A percentile compares a stretch with the other conserved stretches of the same genome.
Conservation (phyloP, 2,329 filamentous ascomycete genomes). For the Bipolaris bicolor region DNA sequence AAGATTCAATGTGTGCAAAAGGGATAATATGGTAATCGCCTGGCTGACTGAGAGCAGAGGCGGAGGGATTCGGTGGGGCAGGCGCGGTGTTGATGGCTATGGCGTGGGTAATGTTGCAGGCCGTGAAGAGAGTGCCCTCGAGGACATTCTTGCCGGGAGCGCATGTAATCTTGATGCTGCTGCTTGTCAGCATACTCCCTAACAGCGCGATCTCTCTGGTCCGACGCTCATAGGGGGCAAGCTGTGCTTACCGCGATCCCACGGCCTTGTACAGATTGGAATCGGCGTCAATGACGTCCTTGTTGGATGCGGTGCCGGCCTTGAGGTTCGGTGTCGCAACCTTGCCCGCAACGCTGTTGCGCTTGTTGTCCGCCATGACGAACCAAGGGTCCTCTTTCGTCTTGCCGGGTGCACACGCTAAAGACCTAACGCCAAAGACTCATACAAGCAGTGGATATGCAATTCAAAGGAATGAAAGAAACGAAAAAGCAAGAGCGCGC, state of each 20-base stretch:
- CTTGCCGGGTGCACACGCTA: conserved; percentile 25
- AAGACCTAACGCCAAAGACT: conserved; percentile 40
- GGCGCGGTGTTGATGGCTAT: conserved; percentile 65
- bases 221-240: neutral
- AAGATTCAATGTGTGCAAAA: conserved; percentile 63
- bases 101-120: conserved; percentile 65
- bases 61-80: conserved; percentile 52
- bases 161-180: conserved; percentile 65
- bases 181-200: conserved; percentile 20
- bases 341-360: conserved; percentile 61
- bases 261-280: conserved; percentile 64
- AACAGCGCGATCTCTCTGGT: too few species aligned
- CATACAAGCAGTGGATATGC: conserved; percentile 46
- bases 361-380: conserved; percentile 64
- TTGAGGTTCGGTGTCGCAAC: conserved; percentile 57
- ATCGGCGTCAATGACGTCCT: conserved; percentile 58
- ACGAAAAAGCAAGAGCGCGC: conserved; percentile 33
- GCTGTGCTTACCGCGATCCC: conserved; percentile 62
- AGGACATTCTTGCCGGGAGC: conserved; percentile 58
- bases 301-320: conserved; percentile 48
- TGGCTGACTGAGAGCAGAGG: conserved; percentile 48
- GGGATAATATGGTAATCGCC: conserved; percentile 67
- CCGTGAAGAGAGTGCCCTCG: conserved; percentile 68
- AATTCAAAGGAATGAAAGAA: conserved; percentile 51
- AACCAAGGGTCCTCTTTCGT: conserved; percentile 53